Evolutionary conservation across 228 moss, liverwort and hornwort species (phyloP).

Genomic region (Sphagnum fallax): DNA sequence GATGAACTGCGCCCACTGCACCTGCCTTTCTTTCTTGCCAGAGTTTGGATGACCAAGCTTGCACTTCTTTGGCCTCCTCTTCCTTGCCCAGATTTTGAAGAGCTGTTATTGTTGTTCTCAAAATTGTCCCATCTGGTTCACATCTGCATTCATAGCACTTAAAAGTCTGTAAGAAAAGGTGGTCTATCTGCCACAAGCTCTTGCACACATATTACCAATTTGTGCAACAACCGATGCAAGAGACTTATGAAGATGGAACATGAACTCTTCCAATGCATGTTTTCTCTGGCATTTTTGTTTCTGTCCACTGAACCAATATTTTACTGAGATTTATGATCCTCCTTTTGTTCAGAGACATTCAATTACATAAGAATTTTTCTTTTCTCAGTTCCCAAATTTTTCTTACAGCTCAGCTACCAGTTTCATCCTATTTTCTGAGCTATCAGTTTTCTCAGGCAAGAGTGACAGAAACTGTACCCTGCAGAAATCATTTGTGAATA

Average conservation of each 20-base stretch:
- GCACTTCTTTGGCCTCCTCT: slow-evolving; percentile 12
- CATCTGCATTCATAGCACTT: slow-evolving; percentile 19
- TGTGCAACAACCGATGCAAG: not conserved
- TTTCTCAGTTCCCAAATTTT: not conserved
- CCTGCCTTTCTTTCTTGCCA: slow-evolving; percentile 27
- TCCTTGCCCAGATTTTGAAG: slow-evolving; percentile 23
- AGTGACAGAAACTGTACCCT: slow-evolving; percentile 19
- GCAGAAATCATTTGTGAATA: slow-evolving; percentile 42
- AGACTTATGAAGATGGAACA: not conserved
- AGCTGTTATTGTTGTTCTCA: slow-evolving; percentile 18
- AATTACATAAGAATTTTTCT: not conserved
- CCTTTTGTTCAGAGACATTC: not conserved
- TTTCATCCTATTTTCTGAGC: not conserved
- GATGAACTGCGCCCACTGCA: slow-evolving; percentile 16
- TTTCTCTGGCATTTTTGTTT: too few relatives aligned
- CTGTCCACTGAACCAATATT: too few relatives aligned
- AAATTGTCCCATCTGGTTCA: slow-evolving; percentile 26
- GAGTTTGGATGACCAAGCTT: slow-evolving; percentile 14
- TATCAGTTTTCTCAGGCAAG: not conserved
- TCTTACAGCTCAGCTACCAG: not conserved
- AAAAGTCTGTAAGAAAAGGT: not conserved
- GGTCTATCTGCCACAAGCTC: not conserved
- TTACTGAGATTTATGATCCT: too few relatives aligned
- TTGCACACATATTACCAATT: not conserved
- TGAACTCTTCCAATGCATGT: not conserved